These are phyloP conservation scores for Clavaria fumosa DNA, from an alignment of 768 basidiomycete species.

Conservation along the genomic window DNA sequence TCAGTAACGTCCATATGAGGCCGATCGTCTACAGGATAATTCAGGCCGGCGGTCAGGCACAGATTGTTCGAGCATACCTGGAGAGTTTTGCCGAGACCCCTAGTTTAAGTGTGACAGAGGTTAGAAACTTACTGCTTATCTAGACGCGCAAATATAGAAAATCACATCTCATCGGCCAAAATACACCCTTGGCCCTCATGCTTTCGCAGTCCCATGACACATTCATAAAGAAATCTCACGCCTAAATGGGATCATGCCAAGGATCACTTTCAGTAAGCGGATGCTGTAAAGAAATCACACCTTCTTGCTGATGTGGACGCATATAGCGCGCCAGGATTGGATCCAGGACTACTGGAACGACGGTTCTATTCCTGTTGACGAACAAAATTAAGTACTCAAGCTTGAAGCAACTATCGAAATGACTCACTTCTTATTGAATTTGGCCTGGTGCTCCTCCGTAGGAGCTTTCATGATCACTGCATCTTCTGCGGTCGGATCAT, in stretches of 20 bases:
- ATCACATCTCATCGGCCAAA: slow-evolving; percentile 89
- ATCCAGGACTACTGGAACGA: slow-evolving; percentile 81
- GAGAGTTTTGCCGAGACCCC: slow-evolving; percentile 96
- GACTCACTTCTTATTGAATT: slow-evolving; percentile 54
- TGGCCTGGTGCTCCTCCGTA: slow-evolving; percentile 44
- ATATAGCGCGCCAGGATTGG: slow-evolving; percentile 65
- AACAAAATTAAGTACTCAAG: slow-evolving; percentile 1
- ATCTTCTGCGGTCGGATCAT: slow-evolving; percentile 60
- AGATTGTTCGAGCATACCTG: slow-evolving; percentile 29
- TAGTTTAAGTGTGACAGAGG: too few species aligned
- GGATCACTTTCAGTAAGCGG: slow-evolving; percentile 2
- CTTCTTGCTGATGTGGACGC: slow-evolving; percentile 84
- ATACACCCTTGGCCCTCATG: slow-evolving; percentile 92
- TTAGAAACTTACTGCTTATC: too few species aligned
- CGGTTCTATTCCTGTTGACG: slow-evolving; percentile 34
- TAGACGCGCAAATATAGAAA: slow-evolving; percentile 6
- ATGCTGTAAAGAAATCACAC: slow-evolving; percentile 19
- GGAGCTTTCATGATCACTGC: slow-evolving; percentile 83
- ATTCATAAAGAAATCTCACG: slow-evolving; percentile 85
- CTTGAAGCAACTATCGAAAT: too few species aligned
- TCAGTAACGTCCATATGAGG: slow-evolving; percentile 85
- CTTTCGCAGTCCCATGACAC: slow-evolving; percentile 84
- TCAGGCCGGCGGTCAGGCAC: not conserved
- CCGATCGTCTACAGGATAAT: slow-evolving; percentile 55
- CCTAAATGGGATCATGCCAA: slow-evolving; percentile 24